Base-by-base conservation (phyloP, 495 filamentous ascomycete species). In the Cryomyces antarcticus region DNA sequence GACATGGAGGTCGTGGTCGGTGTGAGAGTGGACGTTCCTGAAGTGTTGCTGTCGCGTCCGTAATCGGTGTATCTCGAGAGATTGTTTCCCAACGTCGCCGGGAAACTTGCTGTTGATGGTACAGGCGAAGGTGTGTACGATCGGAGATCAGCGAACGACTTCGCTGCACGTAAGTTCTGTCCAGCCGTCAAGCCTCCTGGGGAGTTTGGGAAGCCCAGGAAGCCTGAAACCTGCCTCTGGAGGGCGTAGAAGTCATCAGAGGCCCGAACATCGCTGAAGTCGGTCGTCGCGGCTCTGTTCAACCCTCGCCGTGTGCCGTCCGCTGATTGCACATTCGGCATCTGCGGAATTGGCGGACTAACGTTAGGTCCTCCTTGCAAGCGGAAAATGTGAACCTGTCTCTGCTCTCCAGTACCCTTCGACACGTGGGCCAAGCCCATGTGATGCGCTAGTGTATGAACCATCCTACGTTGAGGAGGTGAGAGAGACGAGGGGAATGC, bases 261-360 rank as follows among this genome's bases (percentile, higher is more conserved):
- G 27, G 70, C 77, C 5, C 87, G 80, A 31, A 82, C 76, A 56
- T 95, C 89, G 51, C 81, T 85, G 62, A 97, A 97, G 61, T 96
- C 88, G 52, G 92, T 93, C n/a, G 89, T 97, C 30, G 89, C 92
- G 13, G 89, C 86, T 29, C 89, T 81, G 64, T 86, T 89, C 31
- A 97, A 66, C 10, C 74, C 79, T 30, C 87, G 81, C 43, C 86
- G 72, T 44, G 76, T 74, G 30, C 75, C 71, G 46, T 95, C 84
- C 43, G 71, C 67, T 12, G 73, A 70, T 39, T 80, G 80, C 31
- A 75, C 72, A 7, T 66, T 57, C 42, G 74, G 62, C 49, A 62
- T 52, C 54, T 69, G 58, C 11, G 75, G 68, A 53, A 82, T 69
- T 12, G 73, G 74, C 39, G 81, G 73, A 64, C 78, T 77, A 60